phyloP scores from a whole-genome alignment of 768 basidiomycete species.

The Cytidiella melzeri region DNA sequence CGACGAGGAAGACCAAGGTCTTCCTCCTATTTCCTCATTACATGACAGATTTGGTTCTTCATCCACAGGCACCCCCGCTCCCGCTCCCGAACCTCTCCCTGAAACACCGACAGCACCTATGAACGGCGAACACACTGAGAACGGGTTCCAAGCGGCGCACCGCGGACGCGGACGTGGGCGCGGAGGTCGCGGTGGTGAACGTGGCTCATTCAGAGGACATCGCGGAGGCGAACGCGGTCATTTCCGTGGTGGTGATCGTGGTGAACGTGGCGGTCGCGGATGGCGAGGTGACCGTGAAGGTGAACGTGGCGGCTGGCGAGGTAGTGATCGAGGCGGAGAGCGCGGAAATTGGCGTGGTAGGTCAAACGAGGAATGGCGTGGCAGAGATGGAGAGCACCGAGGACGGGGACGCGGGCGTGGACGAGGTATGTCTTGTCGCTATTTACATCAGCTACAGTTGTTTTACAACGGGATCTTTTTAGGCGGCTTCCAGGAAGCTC shows the following conservation, averaged over 20 bases:
- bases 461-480: background rate
- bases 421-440: slow-evolving; percentile 17
- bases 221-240: slow-evolving; percentile 24
- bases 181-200: slow-evolving; percentile 23
- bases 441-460: background rate
- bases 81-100: slow-evolving; percentile 25
- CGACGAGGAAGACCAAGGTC: slow-evolving; percentile 68
- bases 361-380: slow-evolving; percentile 25
- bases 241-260: slow-evolving; percentile 24
- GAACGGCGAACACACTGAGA: slow-evolving; percentile 36
- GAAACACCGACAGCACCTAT: slow-evolving; percentile 21
- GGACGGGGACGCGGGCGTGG: slow-evolving; percentile 27
- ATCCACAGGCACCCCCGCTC: slow-evolving; percentile 59
- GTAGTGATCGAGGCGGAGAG: slow-evolving; percentile 10
- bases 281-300: slow-evolving; percentile 25
- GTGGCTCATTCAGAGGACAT: slow-evolving; percentile 17
- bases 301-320: slow-evolving; percentile 17
- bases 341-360: slow-evolving; percentile 17
- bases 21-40: slow-evolving; percentile 71
- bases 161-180: slow-evolving; percentile 26
- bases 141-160: slow-evolving; percentile 44
- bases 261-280: slow-evolving; percentile 19
- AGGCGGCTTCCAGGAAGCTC: slow-evolving; percentile 18
- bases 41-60: slow-evolving; percentile 76
- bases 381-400: slow-evolving; percentile 20